phyloP scores from a whole-genome alignment of 2,329 filamentous ascomycete species.

The Dendryphion nanum region DNA sequence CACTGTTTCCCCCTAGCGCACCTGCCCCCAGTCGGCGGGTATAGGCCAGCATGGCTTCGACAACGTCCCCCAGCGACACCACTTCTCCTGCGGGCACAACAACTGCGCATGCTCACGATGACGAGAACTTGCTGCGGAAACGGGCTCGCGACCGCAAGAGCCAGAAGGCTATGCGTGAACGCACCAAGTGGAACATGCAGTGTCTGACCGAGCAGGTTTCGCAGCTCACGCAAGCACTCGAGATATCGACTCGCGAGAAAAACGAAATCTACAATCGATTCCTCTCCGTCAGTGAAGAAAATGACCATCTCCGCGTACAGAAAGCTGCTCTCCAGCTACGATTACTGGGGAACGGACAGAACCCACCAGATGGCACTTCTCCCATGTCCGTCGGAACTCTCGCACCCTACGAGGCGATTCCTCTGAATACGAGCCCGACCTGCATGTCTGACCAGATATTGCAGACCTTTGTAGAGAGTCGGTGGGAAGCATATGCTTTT shows the following conservation, averaged over 20 bases:
- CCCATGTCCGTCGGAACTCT: background rate
- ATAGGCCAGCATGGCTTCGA: constrained; percentile 6
- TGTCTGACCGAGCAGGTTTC: constrained; percentile 20
- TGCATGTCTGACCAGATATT: constrained; percentile 20
- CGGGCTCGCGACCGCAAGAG: constrained; percentile 21
- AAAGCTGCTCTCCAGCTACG: constrained; percentile 21
- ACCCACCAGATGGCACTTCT: constrained; percentile 3
- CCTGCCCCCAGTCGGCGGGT: too few species aligned
- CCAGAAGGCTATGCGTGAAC: constrained; percentile 22
- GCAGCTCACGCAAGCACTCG: constrained; percentile 14
- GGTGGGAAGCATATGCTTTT: constrained; percentile 17
- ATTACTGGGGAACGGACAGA: constrained; percentile 15
- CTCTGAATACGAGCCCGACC: constrained; percentile 18
- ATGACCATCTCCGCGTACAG: constrained; percentile 20
- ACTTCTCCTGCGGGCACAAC: constrained; percentile 4
- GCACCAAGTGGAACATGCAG: constrained; percentile 21
- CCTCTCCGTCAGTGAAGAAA: constrained; percentile 16
- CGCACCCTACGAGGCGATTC: constrained; percentile 16
- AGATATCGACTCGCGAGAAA: constrained; percentile 12
- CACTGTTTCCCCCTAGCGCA: too few species aligned
- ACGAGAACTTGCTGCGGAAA: constrained; percentile 18
- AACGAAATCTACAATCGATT: constrained; percentile 14
- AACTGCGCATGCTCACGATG: constrained; percentile 2
- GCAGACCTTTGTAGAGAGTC: constrained; percentile 18
- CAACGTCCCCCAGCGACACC: constrained; percentile 6